Percentiles rank a stretch among this genome's conserved stretches.
Conservation (phyloP, 2,329 filamentous ascomycete genomes). For the Periglandula ipomoeae region DNA sequence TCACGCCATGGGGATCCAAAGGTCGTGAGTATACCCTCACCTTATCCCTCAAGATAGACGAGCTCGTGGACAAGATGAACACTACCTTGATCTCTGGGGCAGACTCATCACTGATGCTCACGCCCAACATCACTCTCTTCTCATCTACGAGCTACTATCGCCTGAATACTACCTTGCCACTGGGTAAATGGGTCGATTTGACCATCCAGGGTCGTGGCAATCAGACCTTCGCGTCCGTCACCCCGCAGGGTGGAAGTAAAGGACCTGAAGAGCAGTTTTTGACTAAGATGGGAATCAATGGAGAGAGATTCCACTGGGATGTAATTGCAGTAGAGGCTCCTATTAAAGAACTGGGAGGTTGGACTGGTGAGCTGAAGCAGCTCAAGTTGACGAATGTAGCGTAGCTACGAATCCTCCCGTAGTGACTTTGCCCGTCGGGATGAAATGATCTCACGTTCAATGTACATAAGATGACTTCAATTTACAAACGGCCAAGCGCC, state of each 20-base stretch:
- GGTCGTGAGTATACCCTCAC: constrained; percentile 47
- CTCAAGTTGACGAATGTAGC: constrained; percentile 17
- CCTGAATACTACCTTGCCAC: constrained; percentile 23
- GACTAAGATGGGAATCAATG: constrained; percentile 33
- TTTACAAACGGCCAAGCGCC: too few relatives aligned
- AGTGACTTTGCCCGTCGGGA: too few relatives aligned
- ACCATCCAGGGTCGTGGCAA: constrained; percentile 16
- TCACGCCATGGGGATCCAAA: constrained; percentile 40
- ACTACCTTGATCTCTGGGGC: constrained; percentile 30
- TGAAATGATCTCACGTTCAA: too few relatives aligned
- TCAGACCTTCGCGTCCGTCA: background rate
- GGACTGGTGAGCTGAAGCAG: constrained; percentile 22
- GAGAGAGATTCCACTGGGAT: constrained; percentile 29
- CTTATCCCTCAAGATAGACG: constrained; percentile 18
- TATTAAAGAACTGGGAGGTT: constrained; percentile 23
- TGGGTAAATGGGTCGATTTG: constrained; percentile 18
- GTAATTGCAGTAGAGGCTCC: constrained; percentile 37
- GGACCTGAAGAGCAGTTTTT: constrained; percentile 28
- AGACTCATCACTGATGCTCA: constrained; percentile 34
- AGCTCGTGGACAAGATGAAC: constrained; percentile 22
- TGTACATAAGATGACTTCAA: too few relatives aligned
- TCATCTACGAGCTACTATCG: constrained; percentile 26
- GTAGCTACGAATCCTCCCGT: too few relatives aligned
- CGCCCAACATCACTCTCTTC: constrained; percentile 26
- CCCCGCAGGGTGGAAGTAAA: background rate